Evolutionary conservation across 2,329 filamentous ascomycete species (phyloP), one percentile per base, ranked within the genome.

Genomic region (Botrytis pseudocinerea): DNA sequence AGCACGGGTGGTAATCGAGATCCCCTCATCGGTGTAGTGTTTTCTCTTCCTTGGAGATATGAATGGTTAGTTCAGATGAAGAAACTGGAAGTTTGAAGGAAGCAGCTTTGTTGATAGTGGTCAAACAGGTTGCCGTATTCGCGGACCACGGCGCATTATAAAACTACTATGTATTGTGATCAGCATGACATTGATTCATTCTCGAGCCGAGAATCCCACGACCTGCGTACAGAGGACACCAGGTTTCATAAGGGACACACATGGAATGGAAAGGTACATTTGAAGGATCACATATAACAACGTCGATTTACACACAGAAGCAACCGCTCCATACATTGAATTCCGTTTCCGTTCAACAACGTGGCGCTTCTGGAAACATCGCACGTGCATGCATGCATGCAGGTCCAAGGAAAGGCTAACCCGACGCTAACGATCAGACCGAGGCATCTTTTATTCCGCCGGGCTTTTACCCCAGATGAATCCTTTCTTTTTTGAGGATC

Each of bases 381-480:
- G n/a, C 62, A 64, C 64, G 46, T 68, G 64, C 64, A 42, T 68
- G 48, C 64, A 42, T 68, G 48, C 35, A 57, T 59, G 38, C 51
- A 69, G 38, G 51, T 69, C 40, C 42, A 46, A 62, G 16, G 1
- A 59, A 59, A 22, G 38, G 48, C 35, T 38, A 59, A 66, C 22
- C 64, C 66, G 38, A 60, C 66, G 40, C 51, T 70, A 62, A 46
- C 25, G 51, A 22, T 22, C 70, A 73, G 69, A 76, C 79, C 79
- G 78, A 78, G 79, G 78, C 75, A 80, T 78, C 69, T 78, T 79
- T 32, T 8, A 44, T 48, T 20, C 25, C n/a, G 71, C 76, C 78
- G 76, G 77, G 75, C 76, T 74, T 69, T 62, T 70, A 51, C 51
- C 71, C 71, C 51, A 48, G 65, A 70, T 48, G 59, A 59, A 63